Evolutionary conservation across 306 rosid genomes (phyloP), one percentile per base, ranked within the genome.

Genomic region (Quercus glauca): DNA sequence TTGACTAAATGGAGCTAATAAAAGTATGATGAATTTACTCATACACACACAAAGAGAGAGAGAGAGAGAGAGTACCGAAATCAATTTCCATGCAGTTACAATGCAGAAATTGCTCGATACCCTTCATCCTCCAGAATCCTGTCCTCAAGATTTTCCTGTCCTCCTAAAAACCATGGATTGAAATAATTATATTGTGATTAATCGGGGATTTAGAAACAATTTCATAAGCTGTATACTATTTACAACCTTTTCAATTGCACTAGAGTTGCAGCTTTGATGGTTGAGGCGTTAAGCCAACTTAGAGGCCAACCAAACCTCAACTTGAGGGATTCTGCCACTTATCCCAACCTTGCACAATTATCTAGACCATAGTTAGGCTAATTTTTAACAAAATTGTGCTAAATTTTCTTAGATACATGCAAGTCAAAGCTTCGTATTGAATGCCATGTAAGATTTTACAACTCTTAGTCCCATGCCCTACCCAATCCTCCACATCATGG

Each of bases 91-190:
- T 41, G 78, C 77, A 63, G 82, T 76, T 80, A 83, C 76, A 90
- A 58, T 2, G 71, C 51, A 59, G 93, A 85, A 73, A 90, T 87
- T 67, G 90, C 87, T 83, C 82, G 89, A 77, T 87, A 95, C 26
- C 97, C 97, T 73, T 86, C 89, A 41, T 92, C 78, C 85, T 95
- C 97, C 60, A 91, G 92, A 82, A 80, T 65, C 99, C 97, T 3
- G 97, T 91, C 83, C 82, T 91, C 75, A 88, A 81, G 84, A 95
- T 95, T 78, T 83, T 87, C 37, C 99, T 97, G 19, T 87, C 86
- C 83, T 92, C 92, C 99, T 95, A 83, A 37, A 71, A 58, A 19
- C n/a, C 72, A 41, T 56, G 65, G 4, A 51, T 49, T 53, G 17
- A 73, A 17, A 49, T 11, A 71, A 29, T 29, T 21, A 5, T 51